Evolutionary conservation across 1,139 yeast species (phyloP), one percentile per base, ranked within the genome.

Genomic region (Protomyces gravidus): DNA sequence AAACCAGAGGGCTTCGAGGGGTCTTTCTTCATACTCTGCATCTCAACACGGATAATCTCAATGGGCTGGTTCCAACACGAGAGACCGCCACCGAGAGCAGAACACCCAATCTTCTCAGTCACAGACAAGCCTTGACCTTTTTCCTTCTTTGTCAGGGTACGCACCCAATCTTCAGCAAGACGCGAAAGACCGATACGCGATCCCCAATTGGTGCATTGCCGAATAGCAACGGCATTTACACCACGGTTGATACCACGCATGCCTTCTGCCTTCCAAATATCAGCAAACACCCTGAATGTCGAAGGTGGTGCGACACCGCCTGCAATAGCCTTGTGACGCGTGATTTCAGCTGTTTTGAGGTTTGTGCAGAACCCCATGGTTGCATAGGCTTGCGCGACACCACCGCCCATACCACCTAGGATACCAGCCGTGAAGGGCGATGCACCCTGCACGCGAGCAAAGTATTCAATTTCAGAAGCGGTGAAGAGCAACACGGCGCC

Each of bases 201-300:
- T 59, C 98, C 98, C 98, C 98, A 92, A 75, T 92, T 92, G 67
- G 97, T 90, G 86, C 89, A 86, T 74, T 92, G 98, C 76, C 98
- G 86, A 68, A 92, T 86, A 32, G 98, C 97, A 63, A 92, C 97
- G n/a, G 98, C 98, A 71, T 92, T 92, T 64, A 92, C 98, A 72
- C 98, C 98, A 76, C 86, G 89, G 75, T 92, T 92, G 71, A 92
- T 89, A 68, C 98, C 98, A 68, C 85, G 79, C 62, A 92, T 81
- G 67, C 98, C 98, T 73, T 92, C 97, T 64, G 78, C 84, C 58
- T 76, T 75, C 73, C 82, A 90, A 64, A 92, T 89, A 48, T 87
- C 94, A 71, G 80, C 81, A 75, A 92, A 92, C 45, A 89, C 97
- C 68, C 84, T 82, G 77, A 88, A 85, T 1, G 96, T 81, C 21